Conservation (phyloP, 495 filamentous ascomycete species). For the Tetracladium marchalianum region DNA sequence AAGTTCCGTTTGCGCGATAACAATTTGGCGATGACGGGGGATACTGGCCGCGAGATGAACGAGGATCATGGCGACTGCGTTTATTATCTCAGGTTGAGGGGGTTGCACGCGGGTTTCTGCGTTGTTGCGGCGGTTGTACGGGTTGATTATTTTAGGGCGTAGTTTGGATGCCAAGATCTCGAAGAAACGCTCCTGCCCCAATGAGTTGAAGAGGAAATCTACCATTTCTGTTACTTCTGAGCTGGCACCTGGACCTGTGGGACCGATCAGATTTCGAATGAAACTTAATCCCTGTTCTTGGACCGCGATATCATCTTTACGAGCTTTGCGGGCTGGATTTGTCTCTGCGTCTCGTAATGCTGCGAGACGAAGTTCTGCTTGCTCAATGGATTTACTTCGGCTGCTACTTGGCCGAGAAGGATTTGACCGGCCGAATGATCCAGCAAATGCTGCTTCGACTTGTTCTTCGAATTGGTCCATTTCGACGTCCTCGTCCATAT, state of each 20-base stretch:
- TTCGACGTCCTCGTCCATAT: conserved; percentile 58
- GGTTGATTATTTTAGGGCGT: conserved; percentile 41
- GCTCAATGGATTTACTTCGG: conserved; percentile 35
- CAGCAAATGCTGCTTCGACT: conserved; percentile 27
- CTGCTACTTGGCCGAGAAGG: conserved; percentile 16
- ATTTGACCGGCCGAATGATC: conserved; percentile 22
- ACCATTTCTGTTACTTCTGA: conserved; percentile 74
- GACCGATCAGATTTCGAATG: conserved; percentile 80
- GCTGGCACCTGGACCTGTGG: conserved; percentile 48
- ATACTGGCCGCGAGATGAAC: conserved; percentile 76
- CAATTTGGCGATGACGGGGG: conserved; percentile 60
- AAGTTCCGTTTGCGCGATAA: conserved; percentile 46
- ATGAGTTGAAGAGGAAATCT: conserved; percentile 63
- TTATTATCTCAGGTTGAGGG: conserved; percentile 63
- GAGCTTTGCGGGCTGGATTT: conserved; percentile 45
- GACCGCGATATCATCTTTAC: conserved; percentile 70
- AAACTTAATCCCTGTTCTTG: conserved; percentile 87
- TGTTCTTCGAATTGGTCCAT: conserved; percentile 32
- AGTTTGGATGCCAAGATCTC: conserved; percentile 67
- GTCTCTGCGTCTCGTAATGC: conserved; percentile 44
- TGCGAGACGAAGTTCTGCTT: conserved; percentile 39
- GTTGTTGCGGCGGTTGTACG: conserved; percentile 25
- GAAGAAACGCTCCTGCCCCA: conserved; percentile 70
- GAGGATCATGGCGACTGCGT: conserved; percentile 63
- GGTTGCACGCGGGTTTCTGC: conserved; percentile 34